phyloP scores from a whole-genome alignment of 345 rosid species.

The Pistacia vera region DNA sequence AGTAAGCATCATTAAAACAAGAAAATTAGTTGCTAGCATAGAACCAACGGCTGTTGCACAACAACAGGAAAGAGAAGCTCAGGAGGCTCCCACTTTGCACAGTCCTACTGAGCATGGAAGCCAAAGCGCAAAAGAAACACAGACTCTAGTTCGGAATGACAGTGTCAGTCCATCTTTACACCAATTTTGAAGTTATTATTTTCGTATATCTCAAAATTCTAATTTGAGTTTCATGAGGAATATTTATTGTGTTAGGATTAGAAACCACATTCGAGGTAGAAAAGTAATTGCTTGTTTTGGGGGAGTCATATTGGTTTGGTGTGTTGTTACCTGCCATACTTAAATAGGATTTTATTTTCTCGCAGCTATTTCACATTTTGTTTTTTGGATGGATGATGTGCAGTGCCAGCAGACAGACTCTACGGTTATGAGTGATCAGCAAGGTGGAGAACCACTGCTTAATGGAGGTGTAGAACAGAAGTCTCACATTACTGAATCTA shows the following conservation, averaged over 20 bases:
- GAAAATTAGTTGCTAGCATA: slow-evolving; percentile 28
- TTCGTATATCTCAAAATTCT: too few species aligned
- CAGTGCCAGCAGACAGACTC: slow-evolving; percentile 38
- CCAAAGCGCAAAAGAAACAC: slow-evolving; percentile 30
- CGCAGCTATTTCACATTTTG: too few species aligned
- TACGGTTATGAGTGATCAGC: slow-evolving; percentile 31
- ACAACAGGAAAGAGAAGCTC: slow-evolving; percentile 33
- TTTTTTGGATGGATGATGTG: slow-evolving; percentile 7
- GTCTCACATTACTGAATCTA: slow-evolving; percentile 20
- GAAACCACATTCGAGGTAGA: too few species aligned
- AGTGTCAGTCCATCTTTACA: slow-evolving; percentile 46
- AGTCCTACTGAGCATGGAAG: slow-evolving; percentile 22
- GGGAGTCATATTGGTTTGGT: too few species aligned
- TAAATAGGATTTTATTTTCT: too few species aligned
- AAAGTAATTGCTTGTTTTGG: too few species aligned
- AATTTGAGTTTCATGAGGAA: too few species aligned
- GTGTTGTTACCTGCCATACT: too few species aligned
- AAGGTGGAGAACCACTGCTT: slow-evolving; percentile 20
- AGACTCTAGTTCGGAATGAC: slow-evolving; percentile 32
- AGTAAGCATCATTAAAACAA: slow-evolving; percentile 22
- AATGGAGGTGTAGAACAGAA: slow-evolving; percentile 14
- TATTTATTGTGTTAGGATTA: too few species aligned
- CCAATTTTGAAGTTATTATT: slow-evolving; percentile 10
- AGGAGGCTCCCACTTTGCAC: slow-evolving; percentile 32
- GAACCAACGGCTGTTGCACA: slow-evolving; percentile 25